phyloP scores from a whole-genome alignment of 768 basidiomycete species.

The Tricholoma sp. region DNA sequence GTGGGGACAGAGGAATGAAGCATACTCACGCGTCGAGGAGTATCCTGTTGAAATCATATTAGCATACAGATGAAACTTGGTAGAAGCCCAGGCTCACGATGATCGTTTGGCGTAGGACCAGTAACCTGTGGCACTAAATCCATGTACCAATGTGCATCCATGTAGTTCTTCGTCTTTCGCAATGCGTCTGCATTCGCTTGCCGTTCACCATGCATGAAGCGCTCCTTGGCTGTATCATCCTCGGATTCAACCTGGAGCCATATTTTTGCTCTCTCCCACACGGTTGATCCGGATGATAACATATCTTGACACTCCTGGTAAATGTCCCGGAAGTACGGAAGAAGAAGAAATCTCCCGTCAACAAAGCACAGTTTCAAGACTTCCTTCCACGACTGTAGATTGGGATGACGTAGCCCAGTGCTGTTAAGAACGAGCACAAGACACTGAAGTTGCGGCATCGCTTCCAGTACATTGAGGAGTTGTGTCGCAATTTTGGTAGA shows the following conservation, averaged over 20 bases:
- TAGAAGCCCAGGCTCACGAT: slow-evolving; percentile 3
- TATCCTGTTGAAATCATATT: slow-evolving; percentile 1
- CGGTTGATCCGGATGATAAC: not conserved
- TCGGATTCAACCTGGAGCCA: slow-evolving; percentile 8
- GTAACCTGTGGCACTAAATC: slow-evolving; percentile 19
- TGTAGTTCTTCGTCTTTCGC: not conserved
- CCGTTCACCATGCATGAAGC: not conserved
- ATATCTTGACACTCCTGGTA: slow-evolving; percentile 10
- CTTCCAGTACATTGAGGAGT: not conserved
- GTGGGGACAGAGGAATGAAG: not conserved
- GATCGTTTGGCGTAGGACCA: slow-evolving; percentile 10
- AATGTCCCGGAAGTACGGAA: slow-evolving; percentile 7
- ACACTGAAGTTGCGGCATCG: not conserved
- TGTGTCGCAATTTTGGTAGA: not conserved
- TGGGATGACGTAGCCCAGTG: not conserved
- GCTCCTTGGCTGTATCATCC: not conserved
- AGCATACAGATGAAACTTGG: not conserved
- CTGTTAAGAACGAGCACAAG: slow-evolving; percentile 8
- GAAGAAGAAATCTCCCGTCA: slow-evolving; percentile 6
- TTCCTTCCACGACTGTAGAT: not conserved
- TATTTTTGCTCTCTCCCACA: slow-evolving; percentile 11
- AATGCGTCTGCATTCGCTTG: not conserved
- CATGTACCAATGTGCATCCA: slow-evolving; percentile 19
- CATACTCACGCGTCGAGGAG: slow-evolving; percentile 7
- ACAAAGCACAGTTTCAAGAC: not conserved